Conservation (phyloP, 2,329 filamentous ascomycete species). For the Trichophyton benhamiae region DNA sequence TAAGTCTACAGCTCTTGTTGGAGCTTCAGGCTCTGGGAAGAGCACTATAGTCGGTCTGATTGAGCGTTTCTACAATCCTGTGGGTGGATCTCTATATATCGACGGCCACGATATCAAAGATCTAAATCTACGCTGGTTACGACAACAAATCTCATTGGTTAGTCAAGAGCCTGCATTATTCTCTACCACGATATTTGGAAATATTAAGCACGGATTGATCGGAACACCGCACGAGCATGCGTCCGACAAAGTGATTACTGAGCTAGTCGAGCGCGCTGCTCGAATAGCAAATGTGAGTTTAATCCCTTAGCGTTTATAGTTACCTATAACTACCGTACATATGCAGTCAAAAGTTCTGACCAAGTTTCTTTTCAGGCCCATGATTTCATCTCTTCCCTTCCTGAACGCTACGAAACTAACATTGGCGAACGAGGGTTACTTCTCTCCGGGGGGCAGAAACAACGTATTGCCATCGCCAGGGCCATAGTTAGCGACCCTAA, state of each 20-base stretch:
- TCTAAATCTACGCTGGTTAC: conserved; percentile 18
- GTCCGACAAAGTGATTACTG: conserved; percentile 9
- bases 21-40: conserved; percentile 28
- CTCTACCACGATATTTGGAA: conserved; percentile 12
- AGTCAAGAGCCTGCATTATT: conserved; percentile 17
- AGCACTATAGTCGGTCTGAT: conserved; percentile 39
- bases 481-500: conserved; percentile 70
- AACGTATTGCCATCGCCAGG: conserved; percentile 84
- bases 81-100: conserved; percentile 21
- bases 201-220: conserved; percentile 13
- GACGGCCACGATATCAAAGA: conserved; percentile 25
- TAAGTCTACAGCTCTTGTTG: conserved; percentile 36
- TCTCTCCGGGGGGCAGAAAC: conserved; percentile 28
- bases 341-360: background rate
- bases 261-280: background rate
- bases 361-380: conserved; percentile 45
- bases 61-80: conserved; percentile 47
- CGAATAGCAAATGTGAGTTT: background rate
- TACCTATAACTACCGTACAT: background rate
- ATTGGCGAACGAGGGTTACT: conserved; percentile 48
- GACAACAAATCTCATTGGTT: conserved; percentile 16
- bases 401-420: conserved; percentile 68
- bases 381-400: conserved; percentile 61
- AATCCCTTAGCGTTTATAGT: too few relatives aligned
- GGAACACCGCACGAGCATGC: conserved; percentile 12